Conservation (phyloP, 306 rosid genomes). For the Cucumis cinereus region DNA sequence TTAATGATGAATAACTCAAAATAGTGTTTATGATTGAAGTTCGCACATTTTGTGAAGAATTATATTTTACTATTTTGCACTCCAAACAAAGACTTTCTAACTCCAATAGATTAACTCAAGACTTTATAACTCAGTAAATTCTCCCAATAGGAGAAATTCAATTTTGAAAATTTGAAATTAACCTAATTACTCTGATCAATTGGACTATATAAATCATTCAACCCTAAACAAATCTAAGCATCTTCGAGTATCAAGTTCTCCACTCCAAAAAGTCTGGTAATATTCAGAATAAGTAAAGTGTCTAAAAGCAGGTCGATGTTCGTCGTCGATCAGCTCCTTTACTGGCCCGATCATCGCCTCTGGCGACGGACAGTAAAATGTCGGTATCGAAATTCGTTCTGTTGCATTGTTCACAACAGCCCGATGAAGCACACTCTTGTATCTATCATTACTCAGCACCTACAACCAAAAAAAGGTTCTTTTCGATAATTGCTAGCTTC, state of each 20-base stretch:
- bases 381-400: slow-evolving; percentile 40
- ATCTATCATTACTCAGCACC: slow-evolving; percentile 33
- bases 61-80: no score
- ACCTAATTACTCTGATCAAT: no score
- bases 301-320: slow-evolving; percentile 12
- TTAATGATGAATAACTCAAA: no score
- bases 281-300: slow-evolving; percentile 26
- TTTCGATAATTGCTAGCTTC: no score
- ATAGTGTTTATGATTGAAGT: no score
- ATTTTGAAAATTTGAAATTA: no score
- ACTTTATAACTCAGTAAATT: no score
- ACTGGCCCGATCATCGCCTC: slow-evolving; percentile 33
- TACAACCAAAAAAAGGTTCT: background rate
- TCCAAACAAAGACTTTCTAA: no score
- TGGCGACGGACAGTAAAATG: slow-evolving; percentile 34
- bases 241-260: slow-evolving; percentile 24
- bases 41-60: no score
- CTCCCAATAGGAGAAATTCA: no score
- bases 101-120: no score
- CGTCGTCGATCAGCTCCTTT: slow-evolving; percentile 9
- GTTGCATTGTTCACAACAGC: slow-evolving; percentile 28
- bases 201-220: background rate
- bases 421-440: slow-evolving; percentile 40
- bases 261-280: slow-evolving; percentile 29
- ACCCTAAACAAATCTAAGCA: slow-evolving; percentile 31